These are phyloP conservation scores for Cercospora beticola DNA, from an alignment of 2,329 filamentous ascomycete species.

Conservation along the genomic window DNA sequence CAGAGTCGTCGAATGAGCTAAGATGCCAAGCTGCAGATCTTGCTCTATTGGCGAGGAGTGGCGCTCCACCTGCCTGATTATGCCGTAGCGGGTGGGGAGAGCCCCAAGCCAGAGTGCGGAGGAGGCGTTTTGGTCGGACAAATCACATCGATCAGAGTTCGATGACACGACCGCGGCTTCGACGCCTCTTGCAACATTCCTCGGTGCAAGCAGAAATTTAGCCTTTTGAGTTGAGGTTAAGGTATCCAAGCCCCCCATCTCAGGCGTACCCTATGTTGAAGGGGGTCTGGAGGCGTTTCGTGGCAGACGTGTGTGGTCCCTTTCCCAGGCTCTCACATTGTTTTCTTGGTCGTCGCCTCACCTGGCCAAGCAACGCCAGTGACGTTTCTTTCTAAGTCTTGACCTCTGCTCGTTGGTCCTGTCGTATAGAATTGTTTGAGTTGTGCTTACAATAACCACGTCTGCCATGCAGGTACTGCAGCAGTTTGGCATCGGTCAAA, in stretches of 20 bases:
- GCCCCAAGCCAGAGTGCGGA: constrained; percentile 6
- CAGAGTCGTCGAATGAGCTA: not conserved
- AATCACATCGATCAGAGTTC: not conserved
- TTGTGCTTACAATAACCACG: not conserved
- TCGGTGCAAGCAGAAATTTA: constrained; percentile 1
- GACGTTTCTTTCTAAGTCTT: not conserved
- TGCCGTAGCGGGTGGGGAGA: not conserved
- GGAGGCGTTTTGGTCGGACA: constrained; percentile 1
- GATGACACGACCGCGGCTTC: constrained; percentile 1
- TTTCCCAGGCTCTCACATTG: not conserved
- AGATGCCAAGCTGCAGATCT: constrained; percentile 17
- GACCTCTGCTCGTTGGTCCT: constrained; percentile 3
- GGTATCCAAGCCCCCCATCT: not conserved
- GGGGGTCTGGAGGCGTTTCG: not conserved
- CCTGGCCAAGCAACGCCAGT: constrained; percentile 1
- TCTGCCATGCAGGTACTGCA: not conserved
- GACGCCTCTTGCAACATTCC: constrained; percentile 5
- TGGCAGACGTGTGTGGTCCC: constrained; percentile 2
- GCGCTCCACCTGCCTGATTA: constrained; percentile 3
- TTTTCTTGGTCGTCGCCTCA: not conserved
- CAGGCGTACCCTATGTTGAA: constrained; percentile 9
- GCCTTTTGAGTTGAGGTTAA: not conserved
- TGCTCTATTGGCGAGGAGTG: not conserved
- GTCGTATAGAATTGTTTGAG: not conserved
- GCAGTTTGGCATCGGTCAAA: not conserved